These are phyloP conservation scores for Neurospora sp. DNA, from an alignment of 495 filamentous ascomycete species.

Conservation along the genomic window DNA sequence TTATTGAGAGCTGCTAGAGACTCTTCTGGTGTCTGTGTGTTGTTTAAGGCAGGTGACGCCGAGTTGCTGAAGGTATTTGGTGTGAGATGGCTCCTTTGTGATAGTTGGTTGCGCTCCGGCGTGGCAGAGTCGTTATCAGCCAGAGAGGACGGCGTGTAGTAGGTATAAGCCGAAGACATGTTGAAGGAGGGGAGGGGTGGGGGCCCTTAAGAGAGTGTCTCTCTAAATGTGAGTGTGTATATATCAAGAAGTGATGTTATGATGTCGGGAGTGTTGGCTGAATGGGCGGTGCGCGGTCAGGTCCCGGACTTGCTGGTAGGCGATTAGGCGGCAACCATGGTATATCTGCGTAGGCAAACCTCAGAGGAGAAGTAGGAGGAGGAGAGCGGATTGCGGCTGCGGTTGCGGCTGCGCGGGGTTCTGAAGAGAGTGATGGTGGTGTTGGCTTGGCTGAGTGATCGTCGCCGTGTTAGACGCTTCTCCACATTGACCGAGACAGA, in stretches of 20 bases:
- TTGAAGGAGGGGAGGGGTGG: slow-evolving; percentile 9
- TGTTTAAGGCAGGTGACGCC: slow-evolving; percentile 27
- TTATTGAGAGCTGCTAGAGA: slow-evolving; percentile 27
- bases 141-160: slow-evolving; percentile 17
- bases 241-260: slow-evolving; percentile 3
- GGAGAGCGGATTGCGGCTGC: slow-evolving; percentile 1
- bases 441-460: not conserved
- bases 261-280: slow-evolving; percentile 1
- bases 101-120: slow-evolving; percentile 15
- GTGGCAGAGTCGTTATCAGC: slow-evolving; percentile 13
- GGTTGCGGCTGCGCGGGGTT: slow-evolving; percentile 11
- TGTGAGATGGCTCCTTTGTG: slow-evolving; percentile 32
- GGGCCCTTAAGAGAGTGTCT: not conserved
- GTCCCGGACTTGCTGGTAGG: slow-evolving; percentile 3
- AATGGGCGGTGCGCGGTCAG: slow-evolving; percentile 5
- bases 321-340: slow-evolving; percentile 16
- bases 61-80: slow-evolving; percentile 25
- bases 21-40: slow-evolving; percentile 34
- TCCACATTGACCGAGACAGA: not conserved
- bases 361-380: not conserved
- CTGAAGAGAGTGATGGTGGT: not conserved
- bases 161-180: slow-evolving; percentile 24
- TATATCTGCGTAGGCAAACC: not conserved
- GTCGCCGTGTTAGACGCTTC: not conserved
- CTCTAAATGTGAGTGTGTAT: slow-evolving; percentile 11